A percentile compares a stretch with the other conserved stretches of the same genome.
These are phyloP conservation scores for Diaporthe humulicola DNA, from an alignment of 2,329 filamentous ascomycete genomes.

Conservation along the genomic window DNA sequence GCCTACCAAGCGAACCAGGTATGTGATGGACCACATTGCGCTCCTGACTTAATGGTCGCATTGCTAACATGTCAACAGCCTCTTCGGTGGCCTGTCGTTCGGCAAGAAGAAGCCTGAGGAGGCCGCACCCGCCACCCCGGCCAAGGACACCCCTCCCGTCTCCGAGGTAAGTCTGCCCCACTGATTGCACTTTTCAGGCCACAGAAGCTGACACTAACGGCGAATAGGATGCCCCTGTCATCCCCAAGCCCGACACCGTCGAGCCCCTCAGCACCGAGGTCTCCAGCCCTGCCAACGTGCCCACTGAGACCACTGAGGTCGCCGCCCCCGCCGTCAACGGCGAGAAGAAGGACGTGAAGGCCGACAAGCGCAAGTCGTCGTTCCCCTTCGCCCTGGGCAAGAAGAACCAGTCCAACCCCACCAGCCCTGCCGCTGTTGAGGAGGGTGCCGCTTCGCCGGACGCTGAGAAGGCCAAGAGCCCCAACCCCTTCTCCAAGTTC, in stretches of 20 bases:
- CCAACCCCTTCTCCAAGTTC: conserved; percentile 71
- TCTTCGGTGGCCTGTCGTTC: conserved; percentile 67
- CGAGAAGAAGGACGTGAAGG: conserved; percentile 77
- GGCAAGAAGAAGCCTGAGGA: conserved; percentile 71
- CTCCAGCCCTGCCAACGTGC: conserved; percentile 59
- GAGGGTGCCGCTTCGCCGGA: conserved; percentile 53
- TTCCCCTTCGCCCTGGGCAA: conserved; percentile 81
- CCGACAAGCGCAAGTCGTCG: conserved; percentile 85
- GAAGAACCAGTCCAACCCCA: conserved; percentile 71
- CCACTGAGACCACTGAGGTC: conserved; percentile 61
- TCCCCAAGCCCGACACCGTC: conserved; percentile 70
- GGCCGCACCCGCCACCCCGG: conserved; percentile 54
- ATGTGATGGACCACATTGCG: conserved; percentile 43
- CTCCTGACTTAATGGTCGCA: not conserved
- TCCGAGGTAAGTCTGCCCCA: conserved; percentile 52
- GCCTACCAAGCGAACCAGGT: conserved; percentile 67
- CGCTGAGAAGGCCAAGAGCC: conserved; percentile 69
- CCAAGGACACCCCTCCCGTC: conserved; percentile 60
- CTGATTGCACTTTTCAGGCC: not conserved
- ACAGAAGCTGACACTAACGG: not conserved
- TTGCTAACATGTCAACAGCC: conserved; percentile 51
- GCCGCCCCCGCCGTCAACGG: conserved; percentile 61
- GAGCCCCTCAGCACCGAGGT: conserved; percentile 70
- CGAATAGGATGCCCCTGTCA: conserved; percentile 63
- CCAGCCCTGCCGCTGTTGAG: conserved; percentile 64